phyloP scores from a whole-genome alignment of 805 yeast genomes.

The Hanseniaspora thailandica region DNA sequence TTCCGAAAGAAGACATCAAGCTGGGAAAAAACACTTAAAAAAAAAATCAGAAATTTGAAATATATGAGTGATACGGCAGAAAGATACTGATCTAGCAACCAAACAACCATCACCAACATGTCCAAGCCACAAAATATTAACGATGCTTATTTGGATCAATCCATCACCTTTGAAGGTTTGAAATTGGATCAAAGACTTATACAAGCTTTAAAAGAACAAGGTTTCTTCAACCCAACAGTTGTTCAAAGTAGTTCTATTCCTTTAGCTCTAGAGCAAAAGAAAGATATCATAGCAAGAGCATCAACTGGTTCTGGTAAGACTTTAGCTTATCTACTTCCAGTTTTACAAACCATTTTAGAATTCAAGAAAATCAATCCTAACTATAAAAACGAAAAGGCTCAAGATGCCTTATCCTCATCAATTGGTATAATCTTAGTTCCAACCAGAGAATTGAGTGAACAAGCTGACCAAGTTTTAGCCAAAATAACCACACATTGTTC shows the following conservation, averaged over 20 bases:
- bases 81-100: not conserved
- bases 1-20: not conserved
- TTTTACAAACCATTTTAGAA: constrained; percentile 60
- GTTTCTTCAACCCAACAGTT: constrained; percentile 76
- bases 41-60: not conserved
- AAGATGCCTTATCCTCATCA: constrained; percentile 22
- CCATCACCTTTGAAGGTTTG: constrained; percentile 60
- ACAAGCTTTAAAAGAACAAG: constrained; percentile 72
- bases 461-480: constrained; percentile 60
- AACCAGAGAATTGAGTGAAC: constrained; percentile 81
- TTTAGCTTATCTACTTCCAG: constrained; percentile 78
- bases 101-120: constrained; percentile 17
- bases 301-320: constrained; percentile 96
- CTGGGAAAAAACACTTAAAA: not conserved
- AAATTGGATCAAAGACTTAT: constrained; percentile 69
- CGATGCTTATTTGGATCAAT: constrained; percentile 59
- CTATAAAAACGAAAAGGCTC: constrained; percentile 20
- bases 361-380: constrained; percentile 27
- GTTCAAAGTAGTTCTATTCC: constrained; percentile 90
- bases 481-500: constrained; percentile 62
- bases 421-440: constrained; percentile 76
- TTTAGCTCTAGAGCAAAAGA: constrained; percentile 74
- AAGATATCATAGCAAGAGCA: constrained; percentile 88
- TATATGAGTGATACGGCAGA: not conserved
- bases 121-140: constrained; percentile 37